Conservation (phyloP, 768 basidiomycete species). For the Amylocystis lapponica region DNA sequence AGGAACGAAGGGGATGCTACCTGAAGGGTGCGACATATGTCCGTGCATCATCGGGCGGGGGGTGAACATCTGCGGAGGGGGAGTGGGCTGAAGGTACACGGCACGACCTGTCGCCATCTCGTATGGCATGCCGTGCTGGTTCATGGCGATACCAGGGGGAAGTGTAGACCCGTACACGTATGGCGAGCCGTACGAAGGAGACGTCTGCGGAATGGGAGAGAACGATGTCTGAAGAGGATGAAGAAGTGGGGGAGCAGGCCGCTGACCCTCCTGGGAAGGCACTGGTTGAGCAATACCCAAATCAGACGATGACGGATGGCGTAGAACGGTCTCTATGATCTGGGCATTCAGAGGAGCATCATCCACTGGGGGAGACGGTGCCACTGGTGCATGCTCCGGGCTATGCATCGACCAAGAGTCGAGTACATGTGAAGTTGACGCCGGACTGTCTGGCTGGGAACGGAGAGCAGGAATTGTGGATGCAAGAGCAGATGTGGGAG, state of each 20-base stretch:
- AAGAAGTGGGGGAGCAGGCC: conserved; percentile 31
- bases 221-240: conserved; percentile 42
- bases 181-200: conserved; percentile 63
- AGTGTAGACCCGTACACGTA: conserved; percentile 52
- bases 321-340: conserved; percentile 45
- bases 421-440: neutral
- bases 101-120: conserved; percentile 79
- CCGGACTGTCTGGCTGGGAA: neutral
- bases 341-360: conserved; percentile 16
- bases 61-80: conserved; percentile 55
- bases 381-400: conserved; percentile 3
- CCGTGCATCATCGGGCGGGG: conserved; percentile 60
- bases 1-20: conserved; percentile 46
- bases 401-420: too few relatives aligned
- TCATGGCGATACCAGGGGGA: conserved; percentile 68
- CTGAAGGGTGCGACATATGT: conserved; percentile 42
- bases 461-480: neutral
- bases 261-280: conserved; percentile 11
- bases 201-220: conserved; percentile 33
- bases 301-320: conserved; percentile 27
- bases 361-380: conserved; percentile 31
- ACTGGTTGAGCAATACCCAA: too few relatives aligned
- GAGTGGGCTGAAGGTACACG: conserved; percentile 57
- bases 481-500: neutral
- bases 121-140: conserved; percentile 73